Evolutionary conservation across 2,329 filamentous ascomycete species (phyloP).

Genomic region (Fusarium continuum): DNA sequence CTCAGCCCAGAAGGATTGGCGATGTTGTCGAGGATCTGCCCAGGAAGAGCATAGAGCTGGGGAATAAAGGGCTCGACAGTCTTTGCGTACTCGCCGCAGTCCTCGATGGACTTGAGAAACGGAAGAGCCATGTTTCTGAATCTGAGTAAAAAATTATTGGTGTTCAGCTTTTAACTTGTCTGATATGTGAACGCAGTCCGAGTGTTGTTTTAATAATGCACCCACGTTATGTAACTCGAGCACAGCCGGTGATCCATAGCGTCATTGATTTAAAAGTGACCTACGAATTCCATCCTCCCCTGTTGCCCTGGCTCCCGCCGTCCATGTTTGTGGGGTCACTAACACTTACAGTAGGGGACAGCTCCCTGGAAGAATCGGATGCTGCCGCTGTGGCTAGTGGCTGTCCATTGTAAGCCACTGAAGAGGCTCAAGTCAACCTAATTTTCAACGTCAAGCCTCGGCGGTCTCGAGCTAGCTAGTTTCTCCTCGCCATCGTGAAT

Average conservation of each 20-base stretch:
- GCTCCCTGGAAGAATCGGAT: slow-evolving; percentile 17
- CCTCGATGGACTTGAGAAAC: slow-evolving; percentile 71
- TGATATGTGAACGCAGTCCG: neutral
- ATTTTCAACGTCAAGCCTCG: slow-evolving; percentile 22
- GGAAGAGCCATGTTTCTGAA: slow-evolving; percentile 71
- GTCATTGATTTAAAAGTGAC: slow-evolving; percentile 40
- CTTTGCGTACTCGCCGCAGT: slow-evolving; percentile 79
- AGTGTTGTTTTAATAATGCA: slow-evolving; percentile 30
- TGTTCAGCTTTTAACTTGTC: neutral
- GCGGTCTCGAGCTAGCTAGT: neutral
- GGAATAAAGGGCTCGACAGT: slow-evolving; percentile 79
- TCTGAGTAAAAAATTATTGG: slow-evolving; percentile 29
- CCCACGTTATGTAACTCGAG: neutral
- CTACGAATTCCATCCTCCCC: neutral
- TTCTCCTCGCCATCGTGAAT: slow-evolving; percentile 18
- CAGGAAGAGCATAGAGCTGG: slow-evolving; percentile 75
- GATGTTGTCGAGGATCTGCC: slow-evolving; percentile 67
- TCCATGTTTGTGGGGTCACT: slow-evolving; percentile 6
- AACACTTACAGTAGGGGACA: slow-evolving; percentile 12
- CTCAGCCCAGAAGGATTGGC: slow-evolving; percentile 69
- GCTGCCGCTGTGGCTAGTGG: slow-evolving; percentile 42
- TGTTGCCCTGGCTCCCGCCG: slow-evolving; percentile 1
- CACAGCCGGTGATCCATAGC: slow-evolving; percentile 8
- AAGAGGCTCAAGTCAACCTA: slow-evolving; percentile 10
- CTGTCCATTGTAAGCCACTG: slow-evolving; percentile 27